A percentile compares a stretch with the other conserved stretches of the same genome.
phyloP scores from a whole-genome alignment of 1,284 basidiomycete species.

The Chiua sp. region DNA sequence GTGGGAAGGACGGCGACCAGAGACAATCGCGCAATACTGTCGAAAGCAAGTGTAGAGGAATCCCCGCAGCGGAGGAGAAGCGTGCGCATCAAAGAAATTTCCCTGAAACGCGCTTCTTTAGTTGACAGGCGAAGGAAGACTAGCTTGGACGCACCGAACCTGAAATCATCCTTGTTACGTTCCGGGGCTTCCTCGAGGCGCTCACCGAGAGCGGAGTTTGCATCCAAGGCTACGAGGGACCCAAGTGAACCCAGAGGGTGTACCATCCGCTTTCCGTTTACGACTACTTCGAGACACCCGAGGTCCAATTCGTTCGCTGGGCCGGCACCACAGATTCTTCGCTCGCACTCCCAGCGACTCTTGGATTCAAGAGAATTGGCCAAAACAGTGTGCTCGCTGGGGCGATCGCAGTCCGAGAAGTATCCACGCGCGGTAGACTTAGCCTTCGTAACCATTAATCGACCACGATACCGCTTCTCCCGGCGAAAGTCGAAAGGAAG shows the following conservation, averaged over 20 bases:
- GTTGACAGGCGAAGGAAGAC: constrained; percentile 1
- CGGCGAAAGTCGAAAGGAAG: constrained; percentile 18
- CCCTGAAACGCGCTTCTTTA: constrained; percentile 20
- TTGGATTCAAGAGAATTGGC: neutral
- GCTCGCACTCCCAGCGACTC: constrained; percentile 40
- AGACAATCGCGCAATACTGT: neutral
- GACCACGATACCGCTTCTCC: constrained; percentile 31
- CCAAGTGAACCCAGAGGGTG: constrained; percentile 17
- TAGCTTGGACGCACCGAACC: neutral
- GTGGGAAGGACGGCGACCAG: neutral
- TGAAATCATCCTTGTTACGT: constrained; percentile 15
- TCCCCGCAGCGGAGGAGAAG: constrained; percentile 28
- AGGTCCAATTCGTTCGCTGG: constrained; percentile 3
- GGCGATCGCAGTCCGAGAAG: constrained; percentile 30
- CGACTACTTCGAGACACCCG: constrained; percentile 20
- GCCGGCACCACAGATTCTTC: constrained; percentile 35
- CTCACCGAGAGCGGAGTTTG: neutral
- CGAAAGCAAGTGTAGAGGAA: neutral
- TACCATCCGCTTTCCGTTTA: constrained; percentile 32
- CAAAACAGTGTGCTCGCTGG: constrained; percentile 18
- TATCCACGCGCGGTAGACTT: constrained; percentile 32
- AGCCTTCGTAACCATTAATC: constrained; percentile 34
- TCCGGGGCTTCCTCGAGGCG: constrained; percentile 8
- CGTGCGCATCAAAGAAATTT: constrained; percentile 28
- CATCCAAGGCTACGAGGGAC: neutral